These are phyloP conservation scores for Trichoderma simmonsii DNA, from an alignment of 2,329 filamentous ascomycete genomes.

Conservation along the genomic window DNA sequence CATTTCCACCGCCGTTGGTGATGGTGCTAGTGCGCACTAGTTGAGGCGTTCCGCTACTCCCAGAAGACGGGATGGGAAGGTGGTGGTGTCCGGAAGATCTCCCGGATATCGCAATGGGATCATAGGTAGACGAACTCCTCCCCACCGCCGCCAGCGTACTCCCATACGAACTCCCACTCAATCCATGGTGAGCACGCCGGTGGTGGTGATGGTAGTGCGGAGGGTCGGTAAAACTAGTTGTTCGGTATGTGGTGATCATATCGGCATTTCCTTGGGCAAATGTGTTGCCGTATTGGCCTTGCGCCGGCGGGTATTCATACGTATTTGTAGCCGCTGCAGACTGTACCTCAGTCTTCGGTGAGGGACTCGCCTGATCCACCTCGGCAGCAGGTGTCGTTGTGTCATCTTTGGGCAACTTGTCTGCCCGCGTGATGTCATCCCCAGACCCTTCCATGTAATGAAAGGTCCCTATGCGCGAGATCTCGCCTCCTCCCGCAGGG, in stretches of 20 bases:
- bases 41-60: conserved; percentile 39
- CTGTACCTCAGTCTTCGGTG: conserved; percentile 42
- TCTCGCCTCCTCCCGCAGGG: conserved; percentile 50
- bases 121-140: conserved; percentile 40
- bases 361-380: conserved; percentile 39
- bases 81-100: conserved; percentile 47
- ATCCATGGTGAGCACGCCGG: conserved; percentile 36
- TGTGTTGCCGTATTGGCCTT: conserved; percentile 37
- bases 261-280: conserved; percentile 45
- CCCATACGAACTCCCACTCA: conserved; percentile 45
- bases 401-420: conserved; percentile 38
- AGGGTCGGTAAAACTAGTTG: conserved; percentile 49
- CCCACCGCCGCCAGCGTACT: conserved; percentile 39
- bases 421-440: conserved; percentile 40
- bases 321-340: conserved; percentile 42
- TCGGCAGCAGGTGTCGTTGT: conserved; percentile 35
- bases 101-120: conserved; percentile 40
- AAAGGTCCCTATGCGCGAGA: conserved; percentile 48
- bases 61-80: conserved; percentile 46
- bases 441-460: conserved; percentile 52
- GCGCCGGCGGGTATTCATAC: conserved; percentile 46
- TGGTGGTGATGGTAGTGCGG: conserved; percentile 43
- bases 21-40: conserved; percentile 58
- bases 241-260: conserved; percentile 57
- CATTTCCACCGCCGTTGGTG: conserved; percentile 34